Conservation (phyloP, 164 flowering plant species). For the Stephania japonica region DNA sequence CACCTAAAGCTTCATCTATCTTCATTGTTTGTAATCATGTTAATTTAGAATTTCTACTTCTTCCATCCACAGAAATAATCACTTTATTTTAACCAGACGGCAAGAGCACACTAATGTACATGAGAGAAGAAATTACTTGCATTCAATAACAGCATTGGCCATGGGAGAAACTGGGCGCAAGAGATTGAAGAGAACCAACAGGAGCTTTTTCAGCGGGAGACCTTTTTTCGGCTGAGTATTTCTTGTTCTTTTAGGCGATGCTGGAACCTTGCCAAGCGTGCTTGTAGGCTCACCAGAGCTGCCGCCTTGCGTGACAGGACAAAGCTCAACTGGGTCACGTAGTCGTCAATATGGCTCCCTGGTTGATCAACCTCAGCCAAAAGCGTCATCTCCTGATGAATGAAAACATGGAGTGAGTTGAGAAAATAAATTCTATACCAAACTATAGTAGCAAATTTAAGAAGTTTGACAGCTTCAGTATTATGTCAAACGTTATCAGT, state of each 20-base stretch:
- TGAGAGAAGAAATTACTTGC: not conserved
- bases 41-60: no score
- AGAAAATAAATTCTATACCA: no score
- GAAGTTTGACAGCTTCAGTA: not conserved
- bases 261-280: conserved; percentile 94
- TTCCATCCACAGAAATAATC: no score
- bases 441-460: no score
- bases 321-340: conserved; percentile 81
- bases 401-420: not conserved
- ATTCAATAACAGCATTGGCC: not conserved
- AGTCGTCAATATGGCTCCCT: conserved; percentile 88
- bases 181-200: not conserved
- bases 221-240: conserved; percentile 80
- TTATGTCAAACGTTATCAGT: not conserved
- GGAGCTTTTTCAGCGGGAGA: conserved; percentile 41
- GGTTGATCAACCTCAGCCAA: conserved; percentile 96
- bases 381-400: conserved; percentile 84
- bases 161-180: not conserved
- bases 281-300: conserved; percentile 87
- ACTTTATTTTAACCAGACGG: no score
- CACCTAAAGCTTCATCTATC: no score
- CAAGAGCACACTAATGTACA: not conserved
- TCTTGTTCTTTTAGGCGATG: conserved; percentile 94
- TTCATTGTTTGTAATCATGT: no score
- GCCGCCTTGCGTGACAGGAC: conserved; percentile 96